Base-by-base conservation (phyloP, 2,329 filamentous ascomycete species). In the Fusarium buxicola region DNA sequence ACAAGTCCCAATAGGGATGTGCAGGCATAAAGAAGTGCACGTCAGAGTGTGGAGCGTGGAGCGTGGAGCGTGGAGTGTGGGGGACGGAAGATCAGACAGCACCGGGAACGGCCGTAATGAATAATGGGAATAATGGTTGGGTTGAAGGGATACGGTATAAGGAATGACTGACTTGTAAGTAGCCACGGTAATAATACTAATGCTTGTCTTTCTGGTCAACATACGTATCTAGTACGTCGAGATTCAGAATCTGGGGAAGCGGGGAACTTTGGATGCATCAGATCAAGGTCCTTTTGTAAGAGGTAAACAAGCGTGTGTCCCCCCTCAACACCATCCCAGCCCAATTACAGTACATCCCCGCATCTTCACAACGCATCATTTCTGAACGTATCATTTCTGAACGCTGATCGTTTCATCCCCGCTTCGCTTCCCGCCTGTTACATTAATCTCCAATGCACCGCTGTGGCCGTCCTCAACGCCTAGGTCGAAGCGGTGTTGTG, bases 101-200 rank as follows among this genome's bases (percentile, higher is more conserved):
- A 45, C 43, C 43, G 43, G 50, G 12, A 54, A 10, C 32, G 50
- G 28, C 47, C 25, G 35, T 38, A 10, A 36, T 38, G 38, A n/a
- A 31, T 12, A 10, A 35, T 11, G 43, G 25, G 24, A 38, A 21
- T 21, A 53, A 18, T n/a, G 7, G 34, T 13, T 24, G 24, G 24
- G 18, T 31, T 39, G 27, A 12, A n/a, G 31, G 15, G 5, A 15
- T 18, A 9, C 11, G 30, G 30, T 32, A 28, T 28, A 48, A 16
- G 15, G 44, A 36, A 38, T 49, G 28, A 12, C 35, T 41, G 36
- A 11, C 36, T 41, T 40, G 36, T 16, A 32, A 15, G 28, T 27
- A 30, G 51, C 43, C 51, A 54, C 34, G 46, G 28, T 43, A 38
- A 18, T 30, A 18, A 18, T 18, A 24, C 32, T 44, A 49, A 59